Evolutionary conservation across 768 basidiomycete species (phyloP), one percentile per base, ranked within the genome.

Genomic region (Cystofilobasidium ferigula): DNA sequence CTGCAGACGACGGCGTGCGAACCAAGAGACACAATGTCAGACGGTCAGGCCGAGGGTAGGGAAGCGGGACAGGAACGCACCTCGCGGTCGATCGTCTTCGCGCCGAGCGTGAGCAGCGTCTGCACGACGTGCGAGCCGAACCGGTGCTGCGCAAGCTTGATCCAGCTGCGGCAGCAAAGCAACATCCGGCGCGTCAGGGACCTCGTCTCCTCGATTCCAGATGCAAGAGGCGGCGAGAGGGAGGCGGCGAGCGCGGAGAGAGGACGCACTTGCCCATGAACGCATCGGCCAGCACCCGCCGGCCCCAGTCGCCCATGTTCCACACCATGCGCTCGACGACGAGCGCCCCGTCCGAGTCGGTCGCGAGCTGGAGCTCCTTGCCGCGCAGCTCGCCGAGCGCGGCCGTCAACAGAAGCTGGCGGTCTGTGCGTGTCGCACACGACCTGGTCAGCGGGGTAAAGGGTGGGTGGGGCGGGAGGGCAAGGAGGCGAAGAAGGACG

Each of bases 71-170:
- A 38, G 53, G 16, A 26, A 59, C 72, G 40, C 34, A 77, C 77
- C 72, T 80, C 79, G 40, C 79, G 72, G 60, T 78, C 77, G 12
- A 79, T 70, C 0, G 79, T 79, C 58, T 74, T 73, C 9, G 76
- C 77, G 1, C 73, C 74, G 12, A 78, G 71, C 8, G 81, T 81
- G 70, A 97, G 81, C 69, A 95, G 77, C 0, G 91, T 97, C 75
- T 97, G 91, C 71, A 87, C 87, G 9, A 95, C 93, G 82, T 97
- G 93, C 30, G 92, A 94, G 20, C 87, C 90, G 78, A 95, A 98
- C 34, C 92, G 83, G 72, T 98, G 87, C 72, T 81, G 68, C 13
- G 75, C 67, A 13, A 77, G 64, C 28, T 69, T 67, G 20, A 40
- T 54, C 61, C 62, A 72, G 57, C 70, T 71, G 51, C 12, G 38